Evolutionary conservation across 2,329 filamentous ascomycete species (phyloP).

Genomic region (Ceratocystiopsis sp.): DNA sequence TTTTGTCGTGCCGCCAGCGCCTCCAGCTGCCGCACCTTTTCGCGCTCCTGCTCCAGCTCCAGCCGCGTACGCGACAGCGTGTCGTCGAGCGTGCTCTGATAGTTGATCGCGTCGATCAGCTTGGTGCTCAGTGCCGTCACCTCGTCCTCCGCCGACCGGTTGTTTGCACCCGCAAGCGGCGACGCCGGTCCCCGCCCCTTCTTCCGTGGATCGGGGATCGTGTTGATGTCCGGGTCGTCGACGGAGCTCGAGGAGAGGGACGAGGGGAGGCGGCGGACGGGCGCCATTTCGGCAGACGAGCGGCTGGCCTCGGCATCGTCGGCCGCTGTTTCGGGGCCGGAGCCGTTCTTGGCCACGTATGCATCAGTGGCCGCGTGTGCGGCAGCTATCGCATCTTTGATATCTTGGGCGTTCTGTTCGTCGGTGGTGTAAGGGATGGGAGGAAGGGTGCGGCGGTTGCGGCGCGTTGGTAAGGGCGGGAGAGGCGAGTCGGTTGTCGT

Average conservation of each 20-base stretch:
- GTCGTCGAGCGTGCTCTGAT: conserved; percentile 85
- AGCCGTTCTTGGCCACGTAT: background rate
- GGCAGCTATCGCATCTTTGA: background rate
- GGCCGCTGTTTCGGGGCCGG: background rate
- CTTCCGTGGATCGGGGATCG: conserved; percentile 44
- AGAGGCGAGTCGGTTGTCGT: no score
- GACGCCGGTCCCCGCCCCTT: conserved; percentile 21
- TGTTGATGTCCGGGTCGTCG: conserved; percentile 46
- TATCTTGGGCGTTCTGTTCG: no score
- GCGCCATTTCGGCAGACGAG: background rate
- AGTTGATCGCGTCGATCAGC: conserved; percentile 92
- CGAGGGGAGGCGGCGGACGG: conserved; percentile 7
- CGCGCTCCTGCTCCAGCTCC: conserved; percentile 59
- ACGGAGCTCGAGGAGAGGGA: conserved; percentile 20
- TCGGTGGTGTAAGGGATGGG: no score
- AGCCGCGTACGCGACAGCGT: conserved; percentile 65
- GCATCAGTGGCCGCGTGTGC: background rate
- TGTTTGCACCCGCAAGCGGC: conserved; percentile 9
- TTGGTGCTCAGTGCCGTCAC: conserved; percentile 87
- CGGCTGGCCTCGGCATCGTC: background rate
- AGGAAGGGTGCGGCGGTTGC: no score
- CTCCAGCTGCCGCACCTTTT: conserved; percentile 53
- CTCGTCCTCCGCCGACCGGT: conserved; percentile 48
- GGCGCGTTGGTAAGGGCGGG: no score
- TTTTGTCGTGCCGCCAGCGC: conserved; percentile 46